Evolutionary conservation across 192 early-diverging fungal genomes (phyloP), one percentile per base, ranked within the genome.

Genomic region (Paraglomus brasilianum): DNA sequence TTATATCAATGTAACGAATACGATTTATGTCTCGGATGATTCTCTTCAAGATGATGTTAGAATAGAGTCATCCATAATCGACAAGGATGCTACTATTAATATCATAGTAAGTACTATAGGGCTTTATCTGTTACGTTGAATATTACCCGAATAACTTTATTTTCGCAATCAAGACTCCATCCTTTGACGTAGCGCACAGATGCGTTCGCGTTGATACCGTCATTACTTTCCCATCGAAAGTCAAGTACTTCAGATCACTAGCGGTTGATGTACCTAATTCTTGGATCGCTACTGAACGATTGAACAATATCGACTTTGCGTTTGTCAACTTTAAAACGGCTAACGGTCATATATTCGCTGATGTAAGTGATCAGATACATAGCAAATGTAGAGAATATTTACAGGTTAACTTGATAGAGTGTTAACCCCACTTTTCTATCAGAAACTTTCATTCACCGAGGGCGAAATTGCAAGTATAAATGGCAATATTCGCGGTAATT

Each of bases 161-260:
- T 49, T 40, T 5, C 40, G 8, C 17, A 51, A 38, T 46, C 38
- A 50, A 69, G 67, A 38, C 67, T 47, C 67, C 67, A 36, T 57
- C 67, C 22, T 69, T 69, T 46, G 44, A 69, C 7, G 51, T 22
- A 19, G 46, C 39, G 15, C 17, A 38, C 22, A 69, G 45, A 56
- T 69, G 67, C 47, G 55, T 69, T 39, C 22, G 17, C 39, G 21
- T 69, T 42, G 67, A 69, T 36, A 69, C 67, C 8, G 47, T 69
- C 22, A 69, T 69, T 36, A 69, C 67, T 1, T 46, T 69, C 13
- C 67, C 67, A 8, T 39, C 7, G 8, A 9, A 45, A 40, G 17
- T 56, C 14, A 44, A 58, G 30, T 30, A 17, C 24, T 69, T 57
- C 5, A 57, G 53, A 69, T 69, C 67, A 36, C 13, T 69, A 10